Evolutionary conservation across 202 grass and related monocot genomes (phyloP).

Genomic region (Dendrocalamus latiflorus): DNA sequence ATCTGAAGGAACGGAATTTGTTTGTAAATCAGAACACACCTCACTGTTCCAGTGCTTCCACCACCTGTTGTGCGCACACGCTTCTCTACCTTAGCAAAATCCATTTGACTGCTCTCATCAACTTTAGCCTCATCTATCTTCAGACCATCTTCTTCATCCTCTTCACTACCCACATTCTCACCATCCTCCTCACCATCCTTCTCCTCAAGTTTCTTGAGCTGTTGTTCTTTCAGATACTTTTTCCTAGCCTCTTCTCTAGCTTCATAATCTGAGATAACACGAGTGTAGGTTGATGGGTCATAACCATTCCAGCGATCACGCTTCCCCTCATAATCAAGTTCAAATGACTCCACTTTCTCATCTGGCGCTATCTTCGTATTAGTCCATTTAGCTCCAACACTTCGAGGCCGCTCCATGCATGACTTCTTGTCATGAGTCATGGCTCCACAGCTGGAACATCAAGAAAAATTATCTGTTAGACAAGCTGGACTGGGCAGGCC

Average conservation of each 20-base stretch:
- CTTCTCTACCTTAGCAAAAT: conserved; percentile 97
- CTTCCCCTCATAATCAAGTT: conserved; percentile 97
- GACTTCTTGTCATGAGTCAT: conserved; percentile 90
- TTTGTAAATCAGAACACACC: conserved; percentile 25
- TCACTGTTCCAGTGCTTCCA: conserved; percentile 97
- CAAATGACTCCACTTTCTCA: conserved; percentile 93
- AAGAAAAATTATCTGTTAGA: conserved; percentile 6
- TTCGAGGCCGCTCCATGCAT: conserved; percentile 86
- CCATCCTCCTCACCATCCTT: conserved; percentile 58
- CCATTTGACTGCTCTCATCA: conserved; percentile 96
- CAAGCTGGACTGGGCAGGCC: neutral
- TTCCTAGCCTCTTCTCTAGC: conserved; percentile 85
- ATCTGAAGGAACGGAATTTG: neutral
- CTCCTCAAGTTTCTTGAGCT: conserved; percentile 90
- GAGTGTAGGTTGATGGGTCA: conserved; percentile 72
- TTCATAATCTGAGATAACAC: conserved; percentile 80
- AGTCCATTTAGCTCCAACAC: conserved; percentile 70
- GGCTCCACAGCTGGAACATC: conserved; percentile 70
- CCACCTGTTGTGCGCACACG: conserved; percentile 89
- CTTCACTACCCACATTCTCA: conserved; percentile 48
- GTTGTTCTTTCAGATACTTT: conserved; percentile 89
- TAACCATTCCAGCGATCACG: conserved; percentile 97
- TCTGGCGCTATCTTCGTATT: conserved; percentile 73
- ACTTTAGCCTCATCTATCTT: conserved; percentile 98
- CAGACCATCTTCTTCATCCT: conserved; percentile 72